These are phyloP conservation scores for Exsudoporus floridanus DNA, from an alignment of 1,284 basidiomycete species.

Conservation along the genomic window DNA sequence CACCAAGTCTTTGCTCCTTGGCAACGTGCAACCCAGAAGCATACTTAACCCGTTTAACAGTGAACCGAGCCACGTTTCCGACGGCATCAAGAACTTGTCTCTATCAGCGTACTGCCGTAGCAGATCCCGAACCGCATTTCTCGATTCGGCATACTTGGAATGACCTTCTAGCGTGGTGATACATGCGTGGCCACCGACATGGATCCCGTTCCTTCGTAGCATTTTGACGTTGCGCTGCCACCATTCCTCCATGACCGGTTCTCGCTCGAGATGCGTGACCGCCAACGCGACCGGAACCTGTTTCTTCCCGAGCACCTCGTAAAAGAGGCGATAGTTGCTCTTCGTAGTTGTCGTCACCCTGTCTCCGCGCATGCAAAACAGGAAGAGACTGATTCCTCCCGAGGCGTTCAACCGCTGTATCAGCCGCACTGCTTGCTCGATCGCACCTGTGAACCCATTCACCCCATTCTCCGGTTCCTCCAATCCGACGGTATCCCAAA, in stretches of 20 bases:
- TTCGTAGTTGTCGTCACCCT: constrained; percentile 34
- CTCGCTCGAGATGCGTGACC: constrained; percentile 37
- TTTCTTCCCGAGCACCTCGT: constrained; percentile 32
- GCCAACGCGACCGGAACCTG: constrained; percentile 37
- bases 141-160: constrained; percentile 23
- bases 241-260: constrained; percentile 28
- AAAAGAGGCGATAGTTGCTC: constrained; percentile 38
- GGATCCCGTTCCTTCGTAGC: constrained; percentile 18
- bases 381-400: constrained; percentile 37
- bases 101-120: constrained; percentile 23
- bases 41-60: constrained; percentile 21
- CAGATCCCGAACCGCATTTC: constrained; percentile 21
- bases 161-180: constrained; percentile 27
- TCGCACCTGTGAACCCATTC: constrained; percentile 28
- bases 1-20: constrained; percentile 21
- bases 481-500: constrained; percentile 36
- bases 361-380: constrained; percentile 38
- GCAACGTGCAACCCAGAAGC: constrained; percentile 14
- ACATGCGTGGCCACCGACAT: constrained; percentile 22
- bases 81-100: constrained; percentile 24
- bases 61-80: constrained; percentile 22
- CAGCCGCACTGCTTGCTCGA: constrained; percentile 35
- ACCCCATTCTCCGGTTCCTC: constrained; percentile 32
- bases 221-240: constrained; percentile 19
- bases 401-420: constrained; percentile 26